Percentiles rank a stretch among this genome's conserved stretches.
Evolutionary conservation across 768 basidiomycete genomes (phyloP).

Genomic region (Lanmaoa pseudosensibilis): DNA sequence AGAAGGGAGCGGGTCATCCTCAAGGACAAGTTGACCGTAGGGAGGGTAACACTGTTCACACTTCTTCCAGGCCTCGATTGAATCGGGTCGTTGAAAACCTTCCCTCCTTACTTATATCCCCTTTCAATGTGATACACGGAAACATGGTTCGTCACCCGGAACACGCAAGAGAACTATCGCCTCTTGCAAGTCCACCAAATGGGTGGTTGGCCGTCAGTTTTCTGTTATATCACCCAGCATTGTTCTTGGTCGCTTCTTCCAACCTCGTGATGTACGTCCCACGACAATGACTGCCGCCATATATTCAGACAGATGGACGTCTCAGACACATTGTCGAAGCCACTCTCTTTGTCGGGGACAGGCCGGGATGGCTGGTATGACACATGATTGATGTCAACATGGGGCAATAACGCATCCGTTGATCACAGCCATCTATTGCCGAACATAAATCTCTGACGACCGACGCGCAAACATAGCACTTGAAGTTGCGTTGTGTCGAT

Average conservation of each 20-base stretch:
- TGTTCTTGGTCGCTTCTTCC: not conserved
- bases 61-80: not conserved
- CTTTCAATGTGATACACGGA: not conserved
- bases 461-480: too few species aligned
- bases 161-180: not conserved
- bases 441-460: not conserved
- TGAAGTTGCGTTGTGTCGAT: not conserved
- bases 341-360: not conserved
- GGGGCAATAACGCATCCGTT: not conserved
- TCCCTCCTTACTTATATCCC: not conserved
- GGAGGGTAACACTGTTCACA: not conserved
- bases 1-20: slow-evolving; percentile 9
- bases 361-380: not conserved
- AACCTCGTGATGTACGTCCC: not conserved
- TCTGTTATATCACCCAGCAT: not conserved
- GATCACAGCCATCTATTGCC: not conserved
- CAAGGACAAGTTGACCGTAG: slow-evolving; percentile 13
- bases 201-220: not conserved
- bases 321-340: not conserved
- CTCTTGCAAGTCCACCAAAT: not conserved
- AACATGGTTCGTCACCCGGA: not conserved
- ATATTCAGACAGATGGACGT: not conserved
- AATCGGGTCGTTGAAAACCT: not conserved
- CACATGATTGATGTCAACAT: not conserved
- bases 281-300: not conserved